Conservation (phyloP, 805 yeast species). For the Lipomyces chichibuensis region DNA sequence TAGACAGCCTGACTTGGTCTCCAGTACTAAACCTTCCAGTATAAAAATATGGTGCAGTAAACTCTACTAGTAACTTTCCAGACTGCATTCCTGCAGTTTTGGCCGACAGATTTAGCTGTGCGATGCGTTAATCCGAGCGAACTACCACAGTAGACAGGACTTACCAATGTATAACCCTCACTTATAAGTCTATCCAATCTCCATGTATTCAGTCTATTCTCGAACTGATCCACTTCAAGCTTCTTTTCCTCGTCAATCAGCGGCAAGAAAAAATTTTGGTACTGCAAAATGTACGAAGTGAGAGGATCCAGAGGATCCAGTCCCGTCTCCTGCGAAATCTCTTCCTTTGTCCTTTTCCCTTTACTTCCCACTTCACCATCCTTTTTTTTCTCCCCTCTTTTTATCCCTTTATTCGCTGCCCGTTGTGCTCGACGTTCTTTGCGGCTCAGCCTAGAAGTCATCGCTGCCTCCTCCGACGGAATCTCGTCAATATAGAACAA, state of each 20-base stretch:
- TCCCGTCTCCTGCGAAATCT: neutral
- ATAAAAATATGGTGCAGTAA: neutral
- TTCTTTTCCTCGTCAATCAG: constrained; percentile 2
- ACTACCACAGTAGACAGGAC: neutral
- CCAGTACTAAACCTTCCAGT: neutral
- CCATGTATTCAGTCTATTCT: neutral
- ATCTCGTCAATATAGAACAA: neutral
- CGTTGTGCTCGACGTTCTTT: neutral
- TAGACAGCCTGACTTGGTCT: neutral
- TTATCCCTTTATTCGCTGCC: constrained; percentile 3
- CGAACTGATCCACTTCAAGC: neutral
- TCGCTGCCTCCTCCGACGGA: neutral
- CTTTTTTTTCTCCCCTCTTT: neutral
- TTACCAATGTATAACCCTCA: neutral
- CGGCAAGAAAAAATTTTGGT: constrained; percentile 1
- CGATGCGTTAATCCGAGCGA: neutral
- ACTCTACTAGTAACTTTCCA: neutral
- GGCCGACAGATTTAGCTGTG: neutral
- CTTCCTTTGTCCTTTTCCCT: neutral
- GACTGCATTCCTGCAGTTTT: neutral
- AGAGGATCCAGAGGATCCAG: constrained; percentile 1
- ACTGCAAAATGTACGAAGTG: neutral
- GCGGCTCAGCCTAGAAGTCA: neutral
- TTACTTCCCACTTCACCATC: constrained; percentile 1
- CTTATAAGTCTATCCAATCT: neutral